phyloP scores from a whole-genome alignment of 2,329 filamentous ascomycete genomes.

The Aspergillus arachidicola region DNA sequence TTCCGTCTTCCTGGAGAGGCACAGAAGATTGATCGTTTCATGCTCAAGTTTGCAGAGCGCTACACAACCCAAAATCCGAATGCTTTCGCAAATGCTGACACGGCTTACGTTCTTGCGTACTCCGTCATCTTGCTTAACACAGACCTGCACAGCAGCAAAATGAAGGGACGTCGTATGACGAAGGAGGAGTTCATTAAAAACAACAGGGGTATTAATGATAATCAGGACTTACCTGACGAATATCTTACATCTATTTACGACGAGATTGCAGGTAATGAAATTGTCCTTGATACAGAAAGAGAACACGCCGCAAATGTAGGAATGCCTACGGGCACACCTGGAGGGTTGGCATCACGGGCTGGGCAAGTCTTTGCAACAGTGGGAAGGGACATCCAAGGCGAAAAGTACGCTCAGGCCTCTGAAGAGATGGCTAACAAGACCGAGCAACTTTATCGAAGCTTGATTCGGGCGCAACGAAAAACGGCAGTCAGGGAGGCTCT shows the following conservation, averaged over 20 bases:
- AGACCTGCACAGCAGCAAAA: constrained; percentile 87
- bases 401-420: constrained; percentile 92
- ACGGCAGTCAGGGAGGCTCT: constrained; percentile 70
- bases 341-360: constrained; percentile 77
- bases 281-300: constrained; percentile 89
- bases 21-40: constrained; percentile 98
- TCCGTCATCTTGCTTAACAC: constrained; percentile 97
- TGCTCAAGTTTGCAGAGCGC: constrained; percentile 97
- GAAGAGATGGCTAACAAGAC: constrained; percentile 86
- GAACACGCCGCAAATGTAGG: constrained; percentile 84
- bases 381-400: constrained; percentile 85
- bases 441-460: constrained; percentile 86
- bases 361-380: constrained; percentile 90
- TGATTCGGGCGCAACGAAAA: constrained; percentile 85
- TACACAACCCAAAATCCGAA: constrained; percentile 95
- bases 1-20: constrained; percentile 95
- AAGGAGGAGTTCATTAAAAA: constrained; percentile 99
- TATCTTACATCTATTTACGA: constrained; percentile 89
- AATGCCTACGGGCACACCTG: constrained; percentile 58
- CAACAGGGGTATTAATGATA: constrained; percentile 97
- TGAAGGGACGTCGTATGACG: constrained; percentile 82
- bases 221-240: constrained; percentile 86
- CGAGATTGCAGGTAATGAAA: constrained; percentile 88
- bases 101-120: constrained; percentile 92
- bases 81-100: constrained; percentile 96